Evolutionary conservation across 768 basidiomycete genomes (phyloP).

Genomic region (Pisolithus marmoratus): DNA sequence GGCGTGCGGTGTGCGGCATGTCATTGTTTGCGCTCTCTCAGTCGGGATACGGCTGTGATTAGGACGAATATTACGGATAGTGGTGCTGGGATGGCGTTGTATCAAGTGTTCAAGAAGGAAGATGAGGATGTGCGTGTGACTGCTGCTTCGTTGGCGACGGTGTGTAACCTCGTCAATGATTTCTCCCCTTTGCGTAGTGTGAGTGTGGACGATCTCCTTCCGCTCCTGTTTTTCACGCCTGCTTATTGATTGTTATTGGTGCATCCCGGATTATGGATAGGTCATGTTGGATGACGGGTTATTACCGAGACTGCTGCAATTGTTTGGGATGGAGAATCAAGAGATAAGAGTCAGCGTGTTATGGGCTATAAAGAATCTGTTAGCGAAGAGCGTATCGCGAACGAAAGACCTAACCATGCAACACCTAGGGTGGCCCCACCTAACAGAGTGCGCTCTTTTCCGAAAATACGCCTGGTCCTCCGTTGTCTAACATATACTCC

Average conservation of each 20-base stretch:
- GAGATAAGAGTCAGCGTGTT: constrained; percentile 62
- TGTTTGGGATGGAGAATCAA: constrained; percentile 49
- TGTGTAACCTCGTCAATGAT: constrained; percentile 84
- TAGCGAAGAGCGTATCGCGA: constrained; percentile 54
- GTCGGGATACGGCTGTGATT: constrained; percentile 72
- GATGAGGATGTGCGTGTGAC: constrained; percentile 69
- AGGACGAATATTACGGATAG: constrained; percentile 83
- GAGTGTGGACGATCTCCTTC: constrained; percentile 22
- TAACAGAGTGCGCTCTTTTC: constrained; percentile 44
- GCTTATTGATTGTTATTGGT: constrained; percentile 1
- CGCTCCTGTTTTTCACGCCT: background rate
- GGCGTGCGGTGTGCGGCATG: constrained; percentile 85
- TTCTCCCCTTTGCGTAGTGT: constrained; percentile 78
- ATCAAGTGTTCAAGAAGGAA: constrained; percentile 48
- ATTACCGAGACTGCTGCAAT: constrained; percentile 55
- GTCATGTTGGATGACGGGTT: constrained; percentile 64
- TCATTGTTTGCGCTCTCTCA: constrained; percentile 77
- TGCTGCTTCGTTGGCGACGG: constrained; percentile 61
- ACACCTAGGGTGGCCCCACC: constrained; percentile 58
- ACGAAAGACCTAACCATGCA: constrained; percentile 64
- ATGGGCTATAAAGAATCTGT: constrained; percentile 87
- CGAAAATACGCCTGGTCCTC: too few relatives aligned
- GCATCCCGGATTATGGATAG: constrained; percentile 26
- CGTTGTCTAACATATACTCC: background rate
- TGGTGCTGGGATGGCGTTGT: constrained; percentile 68